Conservation (phyloP, 345 rosid species). For the Erodium maritimum region DNA sequence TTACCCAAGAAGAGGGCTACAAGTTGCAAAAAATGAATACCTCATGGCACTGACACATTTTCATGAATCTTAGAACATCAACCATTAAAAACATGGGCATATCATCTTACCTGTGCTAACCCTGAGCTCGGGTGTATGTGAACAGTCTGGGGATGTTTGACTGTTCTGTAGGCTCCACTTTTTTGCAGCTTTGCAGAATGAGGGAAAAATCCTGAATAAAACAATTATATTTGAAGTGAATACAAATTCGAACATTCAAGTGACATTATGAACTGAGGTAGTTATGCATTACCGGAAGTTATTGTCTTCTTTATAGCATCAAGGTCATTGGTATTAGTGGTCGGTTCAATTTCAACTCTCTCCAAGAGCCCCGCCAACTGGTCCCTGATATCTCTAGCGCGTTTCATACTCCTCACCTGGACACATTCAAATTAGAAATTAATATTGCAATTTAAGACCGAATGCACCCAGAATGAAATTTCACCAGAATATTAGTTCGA, state of each 20-base stretch:
- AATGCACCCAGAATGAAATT: not conserved
- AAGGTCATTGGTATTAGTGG: constrained; percentile 49
- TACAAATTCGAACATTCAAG: constrained; percentile 5
- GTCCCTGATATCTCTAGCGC: constrained; percentile 90
- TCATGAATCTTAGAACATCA: not conserved
- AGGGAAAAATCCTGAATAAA: constrained; percentile 65
- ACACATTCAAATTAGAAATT: constrained; percentile 5
- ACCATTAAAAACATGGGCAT: not conserved
- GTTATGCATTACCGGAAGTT: constrained; percentile 49
- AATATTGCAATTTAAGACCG: not conserved
- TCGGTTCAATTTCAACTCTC: constrained; percentile 85
- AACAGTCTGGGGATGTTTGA: constrained; percentile 90
- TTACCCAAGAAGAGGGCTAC: no score
- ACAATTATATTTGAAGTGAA: constrained; percentile 8
- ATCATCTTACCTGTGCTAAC: constrained; percentile 65
- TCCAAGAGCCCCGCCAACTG: constrained; percentile 92
- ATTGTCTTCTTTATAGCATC: constrained; percentile 72
- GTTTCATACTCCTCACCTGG: constrained; percentile 96
- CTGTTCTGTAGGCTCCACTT: constrained; percentile 80
- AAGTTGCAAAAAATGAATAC: no score
- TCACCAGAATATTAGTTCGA: constrained; percentile 4
- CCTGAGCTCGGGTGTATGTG: constrained; percentile 93
- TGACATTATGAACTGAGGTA: not conserved
- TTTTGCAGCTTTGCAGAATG: constrained; percentile 84
- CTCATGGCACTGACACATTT: no score